Evolutionary conservation across 1,284 basidiomycete genomes (phyloP), one percentile per base, ranked within the genome.

Genomic region (Laetiporus sulphureus): DNA sequence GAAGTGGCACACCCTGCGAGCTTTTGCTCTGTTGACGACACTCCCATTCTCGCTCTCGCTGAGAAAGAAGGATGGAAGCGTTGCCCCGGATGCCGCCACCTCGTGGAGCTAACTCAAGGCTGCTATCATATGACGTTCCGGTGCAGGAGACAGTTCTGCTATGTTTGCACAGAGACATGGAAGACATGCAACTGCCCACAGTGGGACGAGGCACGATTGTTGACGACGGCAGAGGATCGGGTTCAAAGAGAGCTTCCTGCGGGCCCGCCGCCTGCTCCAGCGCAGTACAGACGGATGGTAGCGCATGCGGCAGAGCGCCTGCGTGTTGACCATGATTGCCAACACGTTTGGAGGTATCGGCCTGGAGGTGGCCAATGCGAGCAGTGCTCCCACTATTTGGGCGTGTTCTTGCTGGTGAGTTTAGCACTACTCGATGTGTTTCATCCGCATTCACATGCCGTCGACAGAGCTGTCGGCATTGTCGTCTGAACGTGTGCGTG

Each of bases 111-210:
- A n/a, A 42, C 52, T 8, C 50, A 59, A 24, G 66, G 66, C 1
- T 68, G 66, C 48, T 64, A 65, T 49, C 66, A 68, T 42, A 66
- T 68, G 47, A 64, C 57, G 3, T 68, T 67, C 54, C 40, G 55
- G 7, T 66, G 64, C 54, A 53, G 56, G 21, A 52, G 58, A 40
- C 51, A 64, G 36, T 64, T 68, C 50, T 64, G 64, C 46, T 64
- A 79, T 47, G 45, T 75, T 2, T 80, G 77, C 48, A 72, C 71
- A 0, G 66, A 54, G 13, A 60, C 44, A 2, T 78, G 77, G 77
- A 78, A 76, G 58, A 62, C 57, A 0, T 78, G 76, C 46, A 10
- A 3, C 1, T 80, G 77, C 46, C 62, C 62, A 0, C 74, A 77
- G 32, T 79, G 75, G 73, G 75, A 78, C 16, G 76, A 79, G 48